phyloP scores from a whole-genome alignment of 2,329 filamentous ascomycete species.

The Ceratocystis smalleyi region DNA sequence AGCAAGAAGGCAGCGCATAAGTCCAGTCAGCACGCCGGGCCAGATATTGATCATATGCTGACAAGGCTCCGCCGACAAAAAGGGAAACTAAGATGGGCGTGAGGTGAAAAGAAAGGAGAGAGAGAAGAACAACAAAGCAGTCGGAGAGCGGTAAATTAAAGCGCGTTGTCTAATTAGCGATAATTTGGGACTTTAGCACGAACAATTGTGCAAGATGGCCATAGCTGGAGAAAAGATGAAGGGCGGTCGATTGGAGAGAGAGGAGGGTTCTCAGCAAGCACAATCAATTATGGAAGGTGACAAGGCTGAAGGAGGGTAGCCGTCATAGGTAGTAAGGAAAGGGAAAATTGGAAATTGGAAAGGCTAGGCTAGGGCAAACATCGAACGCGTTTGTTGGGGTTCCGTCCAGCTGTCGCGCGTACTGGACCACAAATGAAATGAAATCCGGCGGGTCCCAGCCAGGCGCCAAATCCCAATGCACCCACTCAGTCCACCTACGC shows the following conservation, averaged over 20 bases:
- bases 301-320: neutral
- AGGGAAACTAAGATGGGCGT: neutral
- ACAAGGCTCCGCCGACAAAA: neutral
- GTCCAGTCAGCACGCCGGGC: neutral
- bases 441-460: too few species aligned
- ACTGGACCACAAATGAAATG: neutral
- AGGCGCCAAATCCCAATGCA: neutral
- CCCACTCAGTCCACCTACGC: neutral
- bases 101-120: neutral
- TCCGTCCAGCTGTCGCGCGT: neutral
- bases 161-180: neutral
- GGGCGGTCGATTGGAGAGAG: neutral
- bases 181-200: neutral
- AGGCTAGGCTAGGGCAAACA: neutral
- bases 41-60: conserved; percentile 5
- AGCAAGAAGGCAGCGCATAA: neutral
- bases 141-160: neutral
- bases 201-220: neutral
- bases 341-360: neutral
- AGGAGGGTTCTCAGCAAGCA: neutral
- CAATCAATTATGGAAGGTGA: neutral
- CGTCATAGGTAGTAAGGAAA: neutral
- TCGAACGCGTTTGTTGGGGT: neutral
- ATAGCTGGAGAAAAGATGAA: neutral
- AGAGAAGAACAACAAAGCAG: neutral